These are phyloP conservation scores for Alternaria sp. DNA, from an alignment of 2,329 filamentous ascomycete genomes.

Conservation along the genomic window DNA sequence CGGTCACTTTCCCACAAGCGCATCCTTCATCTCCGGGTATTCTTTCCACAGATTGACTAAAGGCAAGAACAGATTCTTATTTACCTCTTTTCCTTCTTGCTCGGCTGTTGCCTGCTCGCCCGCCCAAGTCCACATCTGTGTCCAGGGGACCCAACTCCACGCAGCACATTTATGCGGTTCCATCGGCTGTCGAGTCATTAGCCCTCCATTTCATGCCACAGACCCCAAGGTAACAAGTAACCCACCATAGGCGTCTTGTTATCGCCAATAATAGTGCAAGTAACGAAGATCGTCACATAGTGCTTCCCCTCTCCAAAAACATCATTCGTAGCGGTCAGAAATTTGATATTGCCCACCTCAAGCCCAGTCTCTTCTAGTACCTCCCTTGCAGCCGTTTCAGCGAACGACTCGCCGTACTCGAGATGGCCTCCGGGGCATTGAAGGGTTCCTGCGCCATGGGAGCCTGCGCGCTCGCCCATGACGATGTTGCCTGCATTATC, in stretches of 20 bases:
- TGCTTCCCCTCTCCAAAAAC: slow-evolving; percentile 72
- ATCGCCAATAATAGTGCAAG: slow-evolving; percentile 60
- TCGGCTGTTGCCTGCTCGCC: slow-evolving; percentile 45
- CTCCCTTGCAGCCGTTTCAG: slow-evolving; percentile 72
- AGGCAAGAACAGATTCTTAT: slow-evolving; percentile 57
- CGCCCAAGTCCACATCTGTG: slow-evolving; percentile 54
- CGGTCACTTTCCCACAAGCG: slow-evolving; percentile 24
- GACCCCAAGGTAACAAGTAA: background rate
- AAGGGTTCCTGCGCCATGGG: slow-evolving; percentile 60
- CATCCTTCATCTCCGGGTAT: slow-evolving; percentile 41
- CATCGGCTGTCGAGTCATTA: slow-evolving; percentile 37
- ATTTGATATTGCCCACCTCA: slow-evolving; percentile 60
- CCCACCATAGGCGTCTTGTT: slow-evolving; percentile 63
- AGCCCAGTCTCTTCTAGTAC: slow-evolving; percentile 73
- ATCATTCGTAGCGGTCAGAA: slow-evolving; percentile 72
- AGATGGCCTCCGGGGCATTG: slow-evolving; percentile 79
- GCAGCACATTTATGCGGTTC: slow-evolving; percentile 64
- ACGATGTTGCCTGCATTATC: slow-evolving; percentile 55
- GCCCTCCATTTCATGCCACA: background rate
- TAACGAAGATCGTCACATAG: slow-evolving; percentile 77
- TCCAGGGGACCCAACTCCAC: slow-evolving; percentile 65
- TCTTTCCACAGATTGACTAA: slow-evolving; percentile 56
- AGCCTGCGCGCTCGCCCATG: slow-evolving; percentile 58
- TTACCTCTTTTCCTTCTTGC: slow-evolving; percentile 33
- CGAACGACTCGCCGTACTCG: slow-evolving; percentile 71